Base-by-base conservation (phyloP, 2,329 filamentous ascomycete species). In the Alternaria panax region DNA sequence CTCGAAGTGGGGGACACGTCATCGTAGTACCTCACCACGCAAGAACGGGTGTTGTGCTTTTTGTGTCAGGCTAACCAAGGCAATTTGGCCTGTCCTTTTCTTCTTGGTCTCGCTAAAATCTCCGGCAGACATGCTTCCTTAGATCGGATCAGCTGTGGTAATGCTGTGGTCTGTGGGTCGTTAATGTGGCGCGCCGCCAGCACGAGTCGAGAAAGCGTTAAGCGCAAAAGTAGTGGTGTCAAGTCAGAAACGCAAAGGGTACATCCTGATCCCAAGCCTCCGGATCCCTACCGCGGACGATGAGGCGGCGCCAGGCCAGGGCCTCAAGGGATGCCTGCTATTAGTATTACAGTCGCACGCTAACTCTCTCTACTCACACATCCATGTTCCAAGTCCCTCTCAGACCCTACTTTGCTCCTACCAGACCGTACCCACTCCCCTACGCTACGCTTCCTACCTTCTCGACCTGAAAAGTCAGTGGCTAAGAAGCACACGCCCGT, bases 111-210 rank as follows among this genome's bases (percentile, higher is more conserved):
- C 67, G 67, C 71, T 71, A 71, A 71, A 65, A 63, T 60, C 64
- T 61, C 63, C 69, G 64, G 66, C 64, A 69, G 60, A 69, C 65
- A 69, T 65, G 60, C 67, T 69, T 66, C 63, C 67, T 70, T 66
- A 60, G 63, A 71, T 73, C 64, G 42, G 64, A 71, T 69, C 72
- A 76, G 69, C 73, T 73, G 66, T 66, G 65, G 55, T 64, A 57
- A 50, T 62, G 62, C 34, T 34, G 57, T 69, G 73, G 73, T 71
- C 74, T 71, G 73, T 76, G 74, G 68, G 72, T 71, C 60, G 67
- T 70, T 65, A 68, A 68, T 70, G 74, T 75, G 72, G 72, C 72
- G 73, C 70, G 68, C 71, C 72, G 72, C 73, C 73, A 74, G 66
- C 71, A 70, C 72, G 70, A 73, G 65, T 69, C 64, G 64, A 71